These are phyloP conservation scores for Magnolia sinica DNA, from an alignment of 164 flowering plant genomes.

Conservation along the genomic window DNA sequence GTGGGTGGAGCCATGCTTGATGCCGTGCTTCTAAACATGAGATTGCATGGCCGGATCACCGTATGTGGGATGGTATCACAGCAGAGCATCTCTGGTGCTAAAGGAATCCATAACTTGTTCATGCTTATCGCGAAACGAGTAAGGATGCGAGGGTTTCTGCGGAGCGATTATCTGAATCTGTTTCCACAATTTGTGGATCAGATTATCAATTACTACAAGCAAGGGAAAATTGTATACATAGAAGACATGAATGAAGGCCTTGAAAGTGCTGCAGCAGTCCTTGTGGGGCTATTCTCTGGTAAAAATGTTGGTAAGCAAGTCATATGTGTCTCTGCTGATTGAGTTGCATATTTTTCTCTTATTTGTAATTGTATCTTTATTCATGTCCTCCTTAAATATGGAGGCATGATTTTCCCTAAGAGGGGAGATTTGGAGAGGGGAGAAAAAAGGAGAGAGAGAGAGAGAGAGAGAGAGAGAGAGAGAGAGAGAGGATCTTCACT, in stretches of 20 bases:
- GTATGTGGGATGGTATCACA: slow-evolving; percentile 62
- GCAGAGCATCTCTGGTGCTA: slow-evolving; percentile 20
- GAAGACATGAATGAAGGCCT: slow-evolving; percentile 63
- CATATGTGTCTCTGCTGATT: slow-evolving; percentile 42
- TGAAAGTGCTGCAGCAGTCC: slow-evolving; percentile 56
- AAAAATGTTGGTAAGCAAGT: slow-evolving; percentile 69
- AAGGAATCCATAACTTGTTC: slow-evolving; percentile 39
- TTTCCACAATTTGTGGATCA: slow-evolving; percentile 47
- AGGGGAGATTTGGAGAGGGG: no score
- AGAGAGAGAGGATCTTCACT: no score
- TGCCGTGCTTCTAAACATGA: slow-evolving; percentile 63
- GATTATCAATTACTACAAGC: slow-evolving; percentile 29
- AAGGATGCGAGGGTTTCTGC: slow-evolving; percentile 51
- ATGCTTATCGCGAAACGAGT: slow-evolving; percentile 35
- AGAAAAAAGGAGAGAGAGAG: no score
- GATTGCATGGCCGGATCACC: slow-evolving; percentile 43
- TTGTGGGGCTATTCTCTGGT: slow-evolving; percentile 54
- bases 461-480: no score
- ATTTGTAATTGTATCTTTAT: no score
- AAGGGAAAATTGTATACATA: slow-evolving; percentile 55
- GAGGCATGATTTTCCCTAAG: no score
- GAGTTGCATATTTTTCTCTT: slow-evolving; percentile 11
- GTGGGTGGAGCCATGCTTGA: slow-evolving; percentile 73
- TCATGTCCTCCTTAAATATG: no score
- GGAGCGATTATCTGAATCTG: slow-evolving; percentile 46